Percentiles rank a stretch among this genome's conserved stretches.
Evolutionary conservation across 208 protist genomes (phyloP).

Genomic region (Leishmania amazonensis): DNA sequence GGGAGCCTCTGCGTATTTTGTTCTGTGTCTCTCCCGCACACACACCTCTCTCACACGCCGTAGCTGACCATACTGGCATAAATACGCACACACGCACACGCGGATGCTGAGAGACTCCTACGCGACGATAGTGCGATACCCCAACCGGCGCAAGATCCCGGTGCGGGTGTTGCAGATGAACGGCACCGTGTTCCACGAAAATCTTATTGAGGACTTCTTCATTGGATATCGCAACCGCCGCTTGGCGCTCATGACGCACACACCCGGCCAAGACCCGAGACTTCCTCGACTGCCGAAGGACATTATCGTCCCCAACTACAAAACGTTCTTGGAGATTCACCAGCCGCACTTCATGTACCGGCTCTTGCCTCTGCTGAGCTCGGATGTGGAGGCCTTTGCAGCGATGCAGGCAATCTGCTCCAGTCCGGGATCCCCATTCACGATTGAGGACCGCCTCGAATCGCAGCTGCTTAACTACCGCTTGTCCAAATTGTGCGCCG

Average conservation of each 20-base stretch:
- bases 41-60: not conserved
- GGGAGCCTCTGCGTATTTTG: conserved; percentile 10
- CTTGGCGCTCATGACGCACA: conserved; percentile 82
- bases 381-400: conserved; percentile 63
- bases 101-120: conserved; percentile 84
- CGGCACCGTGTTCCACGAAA: conserved; percentile 65
- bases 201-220: conserved; percentile 69
- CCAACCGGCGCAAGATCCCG: conserved; percentile 55
- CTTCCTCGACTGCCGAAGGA: conserved; percentile 53
- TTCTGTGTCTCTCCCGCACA: not conserved
- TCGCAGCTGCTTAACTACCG: conserved; percentile 54
- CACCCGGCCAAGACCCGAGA: conserved; percentile 18
- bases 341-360: conserved; percentile 81
- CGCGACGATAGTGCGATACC: conserved; percentile 58
- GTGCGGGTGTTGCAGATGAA: conserved; percentile 74
- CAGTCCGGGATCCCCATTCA: conserved; percentile 55
- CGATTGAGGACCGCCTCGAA: conserved; percentile 64
- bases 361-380: conserved; percentile 76
- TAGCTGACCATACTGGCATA: not conserved
- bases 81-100: not conserved
- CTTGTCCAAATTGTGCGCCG: conserved; percentile 42
- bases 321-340: conserved; percentile 58
- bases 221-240: conserved; percentile 62
- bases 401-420: conserved; percentile 74
- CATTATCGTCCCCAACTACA: conserved; percentile 68